A percentile compares a stretch with the other conserved stretches of the same genome.
These are phyloP conservation scores for Aspergillus hancockii DNA, from an alignment of 495 filamentous ascomycete species.

Conservation along the genomic window DNA sequence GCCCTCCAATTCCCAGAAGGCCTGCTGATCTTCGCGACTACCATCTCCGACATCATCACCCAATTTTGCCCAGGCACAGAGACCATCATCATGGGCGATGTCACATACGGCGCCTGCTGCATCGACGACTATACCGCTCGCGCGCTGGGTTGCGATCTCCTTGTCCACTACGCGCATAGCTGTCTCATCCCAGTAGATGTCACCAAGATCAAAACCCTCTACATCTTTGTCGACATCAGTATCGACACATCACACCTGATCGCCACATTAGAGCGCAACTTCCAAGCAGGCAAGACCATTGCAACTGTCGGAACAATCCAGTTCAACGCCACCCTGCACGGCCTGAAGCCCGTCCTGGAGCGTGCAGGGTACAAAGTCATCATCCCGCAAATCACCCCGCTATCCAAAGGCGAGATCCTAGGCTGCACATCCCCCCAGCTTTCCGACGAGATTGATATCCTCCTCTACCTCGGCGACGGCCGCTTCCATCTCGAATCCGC, in stretches of 20 bases:
- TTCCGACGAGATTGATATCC: conserved; percentile 62
- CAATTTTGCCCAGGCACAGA: conserved; percentile 89
- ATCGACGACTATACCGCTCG: conserved; percentile 98
- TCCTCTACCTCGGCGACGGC: conserved; percentile 94
- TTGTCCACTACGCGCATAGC: conserved; percentile 96
- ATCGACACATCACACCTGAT: conserved; percentile 89
- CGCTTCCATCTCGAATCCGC: conserved; percentile 96
- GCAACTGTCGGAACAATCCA: conserved; percentile 97
- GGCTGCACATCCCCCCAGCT: conserved; percentile 91
- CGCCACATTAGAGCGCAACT: conserved; percentile 86
- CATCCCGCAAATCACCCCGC: conserved; percentile 88
- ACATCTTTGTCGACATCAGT: conserved; percentile 97
- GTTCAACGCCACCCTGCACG: conserved; percentile 95
- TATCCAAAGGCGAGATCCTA: conserved; percentile 92
- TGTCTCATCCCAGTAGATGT: conserved; percentile 95
- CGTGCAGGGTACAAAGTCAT: conserved; percentile 77
- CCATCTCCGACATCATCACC: conserved; percentile 94
- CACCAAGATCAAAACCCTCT: conserved; percentile 91
- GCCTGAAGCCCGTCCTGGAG: conserved; percentile 71
- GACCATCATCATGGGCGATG: conserved; percentile 98
- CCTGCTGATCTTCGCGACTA: conserved; percentile 92
- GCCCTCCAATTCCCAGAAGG: conserved; percentile 97
- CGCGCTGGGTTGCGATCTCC: conserved; percentile 88
- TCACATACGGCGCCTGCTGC: conserved; percentile 98
- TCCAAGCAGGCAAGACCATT: conserved; percentile 77